Conservation (phyloP, 805 yeast genomes). For the Teunomyces aglyptinius region DNA sequence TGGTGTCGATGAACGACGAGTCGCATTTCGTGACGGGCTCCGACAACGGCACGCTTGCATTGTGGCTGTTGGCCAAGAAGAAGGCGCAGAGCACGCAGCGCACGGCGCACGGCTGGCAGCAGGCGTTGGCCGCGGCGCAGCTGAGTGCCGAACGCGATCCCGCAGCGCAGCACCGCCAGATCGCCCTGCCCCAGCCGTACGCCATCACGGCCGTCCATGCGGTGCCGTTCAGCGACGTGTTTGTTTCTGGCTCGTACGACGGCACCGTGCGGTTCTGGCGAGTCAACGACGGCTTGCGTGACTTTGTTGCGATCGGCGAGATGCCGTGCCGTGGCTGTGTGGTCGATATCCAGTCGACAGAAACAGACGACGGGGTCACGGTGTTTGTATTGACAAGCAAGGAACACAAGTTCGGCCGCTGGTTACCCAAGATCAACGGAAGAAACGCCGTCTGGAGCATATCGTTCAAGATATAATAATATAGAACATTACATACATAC, state of each 20-base stretch:
- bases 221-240: constrained; percentile 79
- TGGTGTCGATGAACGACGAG: constrained; percentile 88
- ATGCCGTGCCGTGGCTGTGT: constrained; percentile 69
- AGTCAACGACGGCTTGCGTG: constrained; percentile 60
- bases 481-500: too few relatives aligned
- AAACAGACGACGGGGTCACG: constrained; percentile 49
- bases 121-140: constrained; percentile 38
- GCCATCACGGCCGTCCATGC: constrained; percentile 83
- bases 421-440: constrained; percentile 67
- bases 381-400: constrained; percentile 67
- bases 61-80: constrained; percentile 91
- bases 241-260: constrained; percentile 85
- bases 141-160: constrained; percentile 56
- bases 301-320: constrained; percentile 55
- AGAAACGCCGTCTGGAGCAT: constrained; percentile 59
- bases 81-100: constrained; percentile 73
- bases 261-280: constrained; percentile 81
- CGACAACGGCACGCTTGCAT: constrained; percentile 85
- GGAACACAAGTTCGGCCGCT: constrained; percentile 87
- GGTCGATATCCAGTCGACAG: constrained; percentile 58
- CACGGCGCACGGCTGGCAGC: constrained; percentile 72
- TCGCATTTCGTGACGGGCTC: constrained; percentile 92
- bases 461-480: not conserved
- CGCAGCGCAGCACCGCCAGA: constrained; percentile 44
- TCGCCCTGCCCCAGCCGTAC: constrained; percentile 76